Base-by-base conservation (phyloP, 2,329 filamentous ascomycete species). In the Lachnellula subtilissima region DNA sequence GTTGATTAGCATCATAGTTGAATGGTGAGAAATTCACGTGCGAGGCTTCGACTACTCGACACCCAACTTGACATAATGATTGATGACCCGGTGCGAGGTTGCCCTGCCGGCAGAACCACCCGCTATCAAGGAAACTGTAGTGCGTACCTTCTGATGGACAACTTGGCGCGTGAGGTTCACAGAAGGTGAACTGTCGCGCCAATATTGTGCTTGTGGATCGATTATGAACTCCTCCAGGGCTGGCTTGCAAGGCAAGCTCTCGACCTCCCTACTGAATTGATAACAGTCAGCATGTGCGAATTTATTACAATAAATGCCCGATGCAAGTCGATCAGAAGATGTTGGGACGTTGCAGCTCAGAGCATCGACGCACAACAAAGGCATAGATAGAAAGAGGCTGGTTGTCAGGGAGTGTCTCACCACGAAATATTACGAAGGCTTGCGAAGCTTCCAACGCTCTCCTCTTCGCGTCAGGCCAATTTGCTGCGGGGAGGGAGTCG, bases 361-460 rank as follows among this genome's bases (percentile, higher is more conserved):
- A 66, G 63, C 63, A 63, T 51, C 59, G 56, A 54, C 58, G 42
- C 61, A 58, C 57, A 57, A 60, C 55, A 52, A 54, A 54, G 57
- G 55, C 52, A 55, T 59, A 62, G 22, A 22, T 22, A 22, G 2
- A 58, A 58, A 61, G 63, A 64, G 61, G 65, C 64, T 64, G 60
- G 60, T 35, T 51, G 58, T 57, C 47, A 50, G 52, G 55, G 50
- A 54, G 48, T 62, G 62, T 67, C 67, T 67, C 58, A 68, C 66
- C 65, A 67, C 60, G 60, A 59, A 61, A 60, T 47, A 64, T 56
- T 58, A 53, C 50, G 58, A 59, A 56, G 39, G 52, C 50, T 52
- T 53, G 47, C 39, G 36, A 55, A 54, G 39, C 49, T 46, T 54
- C 56, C 58, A 51, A 53, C 53, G 56, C 54, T 56, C 49, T 54